These are phyloP conservation scores for Aegle marmelos DNA, from an alignment of 345 rosid species.

Conservation along the genomic window DNA sequence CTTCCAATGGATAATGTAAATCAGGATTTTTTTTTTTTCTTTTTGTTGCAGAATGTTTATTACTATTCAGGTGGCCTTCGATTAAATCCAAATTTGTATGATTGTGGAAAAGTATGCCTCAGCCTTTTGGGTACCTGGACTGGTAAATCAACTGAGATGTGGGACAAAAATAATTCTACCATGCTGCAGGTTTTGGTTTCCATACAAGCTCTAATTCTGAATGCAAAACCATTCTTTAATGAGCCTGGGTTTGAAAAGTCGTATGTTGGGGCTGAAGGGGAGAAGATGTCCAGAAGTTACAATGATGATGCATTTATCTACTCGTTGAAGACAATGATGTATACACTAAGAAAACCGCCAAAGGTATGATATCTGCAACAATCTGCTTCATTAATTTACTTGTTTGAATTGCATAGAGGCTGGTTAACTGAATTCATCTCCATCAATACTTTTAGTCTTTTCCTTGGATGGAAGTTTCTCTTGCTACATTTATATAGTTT, in stretches of 20 bases:
- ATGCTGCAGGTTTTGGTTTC: slow-evolving; percentile 69
- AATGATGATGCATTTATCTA: slow-evolving; percentile 38
- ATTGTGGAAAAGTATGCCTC: slow-evolving; percentile 64
- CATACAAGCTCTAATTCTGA: slow-evolving; percentile 53
- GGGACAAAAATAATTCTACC: slow-evolving; percentile 53
- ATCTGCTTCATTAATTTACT: background rate
- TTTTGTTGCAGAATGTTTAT: slow-evolving; percentile 38
- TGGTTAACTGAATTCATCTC: background rate
- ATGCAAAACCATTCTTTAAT: slow-evolving; percentile 49
- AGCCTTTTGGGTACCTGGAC: slow-evolving; percentile 67
- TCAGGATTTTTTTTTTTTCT: slow-evolving; percentile 12
- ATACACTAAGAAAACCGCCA: slow-evolving; percentile 50
- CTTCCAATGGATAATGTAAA: slow-evolving; percentile 5
- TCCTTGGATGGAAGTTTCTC: slow-evolving; percentile 2
- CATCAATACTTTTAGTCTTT: background rate
- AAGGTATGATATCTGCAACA: slow-evolving; percentile 31
- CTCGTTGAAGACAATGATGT: slow-evolving; percentile 61
- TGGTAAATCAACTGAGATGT: slow-evolving; percentile 44
- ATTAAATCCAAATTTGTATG: slow-evolving; percentile 54
- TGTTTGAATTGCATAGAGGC: background rate
- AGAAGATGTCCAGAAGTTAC: slow-evolving; percentile 32
- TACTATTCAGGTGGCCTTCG: slow-evolving; percentile 68
- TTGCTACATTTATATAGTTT: background rate
- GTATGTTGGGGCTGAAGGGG: slow-evolving; percentile 32
- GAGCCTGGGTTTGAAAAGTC: slow-evolving; percentile 53